A percentile compares a stretch with the other conserved stretches of the same genome.
phyloP scores from a whole-genome alignment of 768 basidiomycete species.

The Asterophora lycoperdoides region DNA sequence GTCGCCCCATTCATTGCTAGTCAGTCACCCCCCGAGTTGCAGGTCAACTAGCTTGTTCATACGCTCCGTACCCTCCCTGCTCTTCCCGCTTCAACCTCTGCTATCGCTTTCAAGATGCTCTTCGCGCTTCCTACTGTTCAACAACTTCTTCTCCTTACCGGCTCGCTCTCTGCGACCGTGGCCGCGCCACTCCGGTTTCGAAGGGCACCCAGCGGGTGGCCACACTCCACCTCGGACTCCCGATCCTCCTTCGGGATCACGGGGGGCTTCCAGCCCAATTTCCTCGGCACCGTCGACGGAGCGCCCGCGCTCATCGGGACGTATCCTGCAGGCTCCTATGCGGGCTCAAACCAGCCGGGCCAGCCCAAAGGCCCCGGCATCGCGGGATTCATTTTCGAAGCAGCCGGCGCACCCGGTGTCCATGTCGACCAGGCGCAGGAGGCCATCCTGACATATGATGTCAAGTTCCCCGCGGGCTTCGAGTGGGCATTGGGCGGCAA shows the following conservation, averaged over 20 bases:
- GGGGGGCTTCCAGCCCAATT: slow-evolving; percentile 3
- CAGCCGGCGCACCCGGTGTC: slow-evolving; percentile 46
- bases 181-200: slow-evolving; percentile 10
- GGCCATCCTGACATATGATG: slow-evolving; percentile 53
- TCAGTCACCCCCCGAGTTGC: slow-evolving; percentile 13
- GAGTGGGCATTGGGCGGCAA: slow-evolving; percentile 64
- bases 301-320: slow-evolving; percentile 2
- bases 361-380: background rate
- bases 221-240: background rate
- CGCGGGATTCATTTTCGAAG: slow-evolving; percentile 43
- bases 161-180: slow-evolving; percentile 1
- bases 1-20: slow-evolving; percentile 14
- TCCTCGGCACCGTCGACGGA: background rate
- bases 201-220: slow-evolving; percentile 7
- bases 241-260: slow-evolving; percentile 8
- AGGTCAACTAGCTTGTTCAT: slow-evolving; percentile 16
- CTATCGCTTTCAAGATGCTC: background rate
- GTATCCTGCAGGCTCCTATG: slow-evolving; percentile 13
- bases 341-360: slow-evolving; percentile 3
- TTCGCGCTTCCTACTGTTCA: background rate
- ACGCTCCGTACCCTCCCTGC: background rate
- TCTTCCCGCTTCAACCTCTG: background rate
- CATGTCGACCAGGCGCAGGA: slow-evolving; percentile 58
- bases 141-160: slow-evolving; percentile 2
- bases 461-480: slow-evolving; percentile 58